Evolutionary conservation across 306 rosid genomes (phyloP), one percentile per base, ranked within the genome.

Genomic region (Pterocarpus santalinus): DNA sequence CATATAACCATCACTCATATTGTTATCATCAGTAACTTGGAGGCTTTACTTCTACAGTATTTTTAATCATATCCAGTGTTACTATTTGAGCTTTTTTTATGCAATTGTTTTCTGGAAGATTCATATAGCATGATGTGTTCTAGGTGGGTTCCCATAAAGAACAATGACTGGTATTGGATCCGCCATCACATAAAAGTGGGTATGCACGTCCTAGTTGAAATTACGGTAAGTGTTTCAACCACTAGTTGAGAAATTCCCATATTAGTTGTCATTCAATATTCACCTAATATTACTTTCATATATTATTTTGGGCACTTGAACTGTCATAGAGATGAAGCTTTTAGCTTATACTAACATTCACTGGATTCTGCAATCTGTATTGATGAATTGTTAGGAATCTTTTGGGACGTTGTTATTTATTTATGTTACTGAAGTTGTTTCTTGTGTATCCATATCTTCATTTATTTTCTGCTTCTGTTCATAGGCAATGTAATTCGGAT

Each of bases 141-240:
- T 87, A 95, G 99, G 90, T 95, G 92, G 98, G 94, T 95, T 72
- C 99, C 98, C 55, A 95, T 95, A 80, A 93, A 93, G 81, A 84
- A 83, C 77, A 95, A 95, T 81, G 99, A 95, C 80, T 95, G 99
- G 99, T 95, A 64, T 86, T 95, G 99, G 99, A 89, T 93, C 77
- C 99, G 99, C 51, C 99, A 95, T 84, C 98, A 95, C 88, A 90
- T 95, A 80, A 93, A 82, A 88, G 98, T 95, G 73, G 99, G 98
- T 58, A 93, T 91, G 98, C 78, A 75, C 4, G 96, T 91, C 88
- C 73, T 89, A 35, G 99, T 95, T 79, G 98, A 95, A 87, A 81
- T 95, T 85, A 86, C 87, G 92, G 99, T 93, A 82, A 93, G 98
- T 85, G 43, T 79, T 79, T 76, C 78, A 68, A 53, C 69, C 70